Base-by-base conservation (phyloP, 2,329 filamentous ascomycete genomes). In the Harringtonia aguacate region DNA sequence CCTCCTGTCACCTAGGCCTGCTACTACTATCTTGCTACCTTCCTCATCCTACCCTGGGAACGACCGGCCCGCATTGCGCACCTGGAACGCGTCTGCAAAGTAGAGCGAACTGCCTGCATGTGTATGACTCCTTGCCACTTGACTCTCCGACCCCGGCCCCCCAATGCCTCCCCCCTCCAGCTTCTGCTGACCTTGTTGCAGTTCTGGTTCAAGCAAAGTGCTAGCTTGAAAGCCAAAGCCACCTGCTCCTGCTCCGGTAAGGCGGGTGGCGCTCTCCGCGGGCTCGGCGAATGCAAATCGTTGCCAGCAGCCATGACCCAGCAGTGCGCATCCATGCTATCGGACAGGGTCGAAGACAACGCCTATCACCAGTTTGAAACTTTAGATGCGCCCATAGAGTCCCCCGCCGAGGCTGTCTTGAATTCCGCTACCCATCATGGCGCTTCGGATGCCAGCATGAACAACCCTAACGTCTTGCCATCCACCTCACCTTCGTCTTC, bases 221-320 rank as follows among this genome's bases (percentile, higher is more conserved):
- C n/a, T n/a, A n/a, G n/a, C n/a, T n/a, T n/a, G n/a, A n/a, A n/a
- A n/a, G n/a, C n/a, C n/a, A n/a, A n/a, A 41, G 41, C 28, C 35
- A 24, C 27, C 41, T 43, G 22, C n/a, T 14, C 10, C 29, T 35
- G 30, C 30, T 30, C 21, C 36, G n/a, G 36, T 15, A 30, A 27
- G 42, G 36, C 36, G 12, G 29, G 21, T 39, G 37, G 36, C 33
- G 22, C 30, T 41, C 24, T 24, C 21, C 27, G 15, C 14, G 4
- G 10, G 8, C 17, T 18, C 15, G 18, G 12, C 17, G 33, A 13
- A 15, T 18, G 15, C 12, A 8, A 20, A 18, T 27, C 22, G 24
- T 27, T 21, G 7, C 40, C 36, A 39, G 14, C 39, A 39, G 36
- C 31, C 44, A 46, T 46, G 44, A 39, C 44, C 39, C 44, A 39